phyloP scores from a whole-genome alignment of 164 flowering plant genomes.

The Cinnamomum micranthum region DNA sequence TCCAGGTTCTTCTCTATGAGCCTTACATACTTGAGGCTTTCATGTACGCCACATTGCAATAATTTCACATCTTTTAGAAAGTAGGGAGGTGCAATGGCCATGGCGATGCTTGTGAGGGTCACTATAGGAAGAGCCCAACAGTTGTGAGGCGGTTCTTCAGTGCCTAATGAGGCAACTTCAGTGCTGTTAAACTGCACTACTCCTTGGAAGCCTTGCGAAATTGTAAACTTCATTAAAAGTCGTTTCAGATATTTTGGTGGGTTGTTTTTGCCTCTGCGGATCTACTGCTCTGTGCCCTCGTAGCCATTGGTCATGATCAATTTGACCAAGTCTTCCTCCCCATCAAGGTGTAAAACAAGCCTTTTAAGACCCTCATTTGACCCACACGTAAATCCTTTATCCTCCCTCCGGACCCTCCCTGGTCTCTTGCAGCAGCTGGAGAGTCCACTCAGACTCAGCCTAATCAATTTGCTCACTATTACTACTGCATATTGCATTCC shows the following conservation, averaged over 20 bases:
- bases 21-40: conserved; percentile 40
- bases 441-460: conserved; percentile 18
- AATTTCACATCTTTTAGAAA: conserved; percentile 13
- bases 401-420: conserved; percentile 8
- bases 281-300: conserved; percentile 33
- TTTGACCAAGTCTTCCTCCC: conserved; percentile 43
- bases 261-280: conserved; percentile 30
- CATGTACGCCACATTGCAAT: conserved; percentile 28
- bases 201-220: conserved; percentile 13
- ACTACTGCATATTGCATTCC: conserved; percentile 36
- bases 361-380: conserved; percentile 23
- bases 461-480: conserved; percentile 34
- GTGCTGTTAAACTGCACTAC: conserved; percentile 40
- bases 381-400: conserved; percentile 20
- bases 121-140: conserved; percentile 65
- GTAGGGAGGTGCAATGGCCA: conserved; percentile 44
- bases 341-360: conserved; percentile 54
- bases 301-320: conserved; percentile 30
- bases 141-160: conserved; percentile 42
- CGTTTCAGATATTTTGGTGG: conserved; percentile 40
- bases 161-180: conserved; percentile 25
- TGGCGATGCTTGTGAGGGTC: conserved; percentile 45
- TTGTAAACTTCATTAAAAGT: conserved; percentile 36
- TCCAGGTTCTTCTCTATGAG: conserved; percentile 36
- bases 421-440: conserved; percentile 9